phyloP scores from a whole-genome alignment of 306 rosid species.

The Glycine tomentella region DNA sequence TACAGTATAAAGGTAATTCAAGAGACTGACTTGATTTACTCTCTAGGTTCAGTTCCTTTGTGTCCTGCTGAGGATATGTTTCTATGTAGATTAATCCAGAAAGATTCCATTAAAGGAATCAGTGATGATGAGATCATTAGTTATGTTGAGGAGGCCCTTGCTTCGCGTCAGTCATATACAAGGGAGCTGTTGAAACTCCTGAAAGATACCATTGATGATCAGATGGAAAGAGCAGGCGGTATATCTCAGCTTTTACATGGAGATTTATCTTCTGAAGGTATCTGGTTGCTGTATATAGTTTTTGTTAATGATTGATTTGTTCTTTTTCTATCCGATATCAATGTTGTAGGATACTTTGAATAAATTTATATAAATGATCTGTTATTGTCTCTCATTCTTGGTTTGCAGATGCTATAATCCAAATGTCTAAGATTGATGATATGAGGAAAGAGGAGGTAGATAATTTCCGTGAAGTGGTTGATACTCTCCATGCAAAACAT shows the following conservation, averaged over 20 bases:
- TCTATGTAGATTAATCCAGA: conserved; percentile 84
- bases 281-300: conserved; percentile 37
- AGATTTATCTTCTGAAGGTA: conserved; percentile 74
- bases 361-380: conserved; percentile 39
- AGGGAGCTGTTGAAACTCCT: conserved; percentile 62
- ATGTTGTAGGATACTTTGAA: conserved; percentile 39
- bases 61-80: conserved; percentile 83
- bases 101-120: conserved; percentile 65
- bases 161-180: conserved; percentile 71
- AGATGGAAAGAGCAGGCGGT: conserved; percentile 59
- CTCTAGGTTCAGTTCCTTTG: conserved; percentile 71
- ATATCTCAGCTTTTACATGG: conserved; percentile 57
- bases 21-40: conserved; percentile 50
- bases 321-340: conserved; percentile 18
- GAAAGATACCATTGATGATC: conserved; percentile 62
- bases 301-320: conserved; percentile 29
- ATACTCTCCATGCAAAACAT: conserved; percentile 72
- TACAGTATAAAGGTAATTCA: conserved; percentile 34
- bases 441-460: conserved; percentile 78
- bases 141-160: conserved; percentile 73
- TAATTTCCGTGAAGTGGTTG: conserved; percentile 61
- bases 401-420: conserved; percentile 72
- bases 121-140: conserved; percentile 50
- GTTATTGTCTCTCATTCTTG: conserved; percentile 47
- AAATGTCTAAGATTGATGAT: conserved; percentile 79